phyloP scores from a whole-genome alignment of 169 alveolate genomes.

The Eimeria sp. region DNA sequence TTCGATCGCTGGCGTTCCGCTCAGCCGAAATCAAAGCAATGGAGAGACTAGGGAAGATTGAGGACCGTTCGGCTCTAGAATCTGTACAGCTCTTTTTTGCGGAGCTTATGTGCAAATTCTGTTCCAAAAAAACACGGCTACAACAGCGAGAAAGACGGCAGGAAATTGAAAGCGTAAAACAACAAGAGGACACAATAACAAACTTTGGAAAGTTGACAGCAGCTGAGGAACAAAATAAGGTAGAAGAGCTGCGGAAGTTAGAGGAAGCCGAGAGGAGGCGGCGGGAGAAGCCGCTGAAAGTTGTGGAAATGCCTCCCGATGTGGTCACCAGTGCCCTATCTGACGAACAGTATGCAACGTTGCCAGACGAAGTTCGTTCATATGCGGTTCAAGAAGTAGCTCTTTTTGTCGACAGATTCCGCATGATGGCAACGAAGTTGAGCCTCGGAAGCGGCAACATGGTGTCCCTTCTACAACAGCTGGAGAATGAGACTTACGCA shows the following conservation, averaged over 20 bases:
- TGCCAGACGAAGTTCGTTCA: constrained; percentile 39
- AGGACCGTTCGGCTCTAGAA: constrained; percentile 14
- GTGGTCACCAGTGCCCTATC: constrained; percentile 58
- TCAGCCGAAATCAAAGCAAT: constrained; percentile 42
- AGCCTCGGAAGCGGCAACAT: constrained; percentile 40
- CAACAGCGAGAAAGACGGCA: neutral
- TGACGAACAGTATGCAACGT: constrained; percentile 51
- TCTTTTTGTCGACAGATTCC: constrained; percentile 47
- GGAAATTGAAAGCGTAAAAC: neutral
- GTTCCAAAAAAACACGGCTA: neutral
- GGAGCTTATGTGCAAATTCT: constrained; percentile 27
- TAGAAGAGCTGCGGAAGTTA: neutral
- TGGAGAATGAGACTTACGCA: constrained; percentile 41
- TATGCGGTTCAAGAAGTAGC: constrained; percentile 42
- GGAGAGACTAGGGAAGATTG: constrained; percentile 20
- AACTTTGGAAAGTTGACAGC: neutral
- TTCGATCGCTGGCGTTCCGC: constrained; percentile 67
- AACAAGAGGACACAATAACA: constrained; percentile 2
- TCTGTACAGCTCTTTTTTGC: neutral
- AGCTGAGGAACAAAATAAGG: neutral
- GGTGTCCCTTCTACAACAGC: constrained; percentile 40
- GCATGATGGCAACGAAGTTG: constrained; percentile 33
- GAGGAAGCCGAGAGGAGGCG: constrained; percentile 19
- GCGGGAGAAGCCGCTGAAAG: constrained; percentile 63
- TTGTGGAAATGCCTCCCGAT: constrained; percentile 66